Evolutionary conservation across 2,329 filamentous ascomycete genomes (phyloP), one percentile per base, ranked within the genome.

Genomic region (Coniosporium tulheliwenetii): DNA sequence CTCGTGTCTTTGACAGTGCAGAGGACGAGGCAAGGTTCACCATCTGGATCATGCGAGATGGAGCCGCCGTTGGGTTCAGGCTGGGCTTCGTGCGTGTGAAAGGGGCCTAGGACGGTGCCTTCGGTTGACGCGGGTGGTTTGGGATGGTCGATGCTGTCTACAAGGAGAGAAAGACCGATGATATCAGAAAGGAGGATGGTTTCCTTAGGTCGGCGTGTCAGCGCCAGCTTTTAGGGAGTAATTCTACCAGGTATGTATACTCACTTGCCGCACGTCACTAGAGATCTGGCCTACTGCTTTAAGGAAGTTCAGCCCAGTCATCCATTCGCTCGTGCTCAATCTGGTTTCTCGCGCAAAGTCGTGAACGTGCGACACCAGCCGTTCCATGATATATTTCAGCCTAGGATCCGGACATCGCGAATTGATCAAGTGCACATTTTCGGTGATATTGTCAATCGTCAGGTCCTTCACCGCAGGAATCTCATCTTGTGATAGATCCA

Each of bases 161-260:
- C 78, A 3, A 91, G 74, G 44, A 87, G 72, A 15, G 81, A 86
- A 31, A 91, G 73, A 33, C 83, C 84, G 15, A 89, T 71, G 35
- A 85, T 70, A 60, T 91, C 84, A 48, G 79, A 84, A 46, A 89
- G 76, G 33, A 89, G 75, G 58, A 89, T 87, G 65, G 83, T 86
- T 68, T 86, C 81, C 71, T 33, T 33, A 8, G 46, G 5, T 15
- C 29, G 30, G 12, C 30, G 30, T n/a, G 33, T 19, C 35, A 35
- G n/a, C 14, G 16, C 34, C 10, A 12, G 30, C 30, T 36, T 12
- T 9, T 40, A 34, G 12, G 34, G 32, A 40, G 30, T 13, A 26
- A 26, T 26, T 26, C 19, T 26, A 26, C 7, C n/a, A n/a, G n/a
- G 19, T 26, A 26, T 41, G 31, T 15, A 31, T 13, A 59, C 66